Base-by-base conservation (phyloP, 805 yeast genomes). In the Starmerella stigmatis region DNA sequence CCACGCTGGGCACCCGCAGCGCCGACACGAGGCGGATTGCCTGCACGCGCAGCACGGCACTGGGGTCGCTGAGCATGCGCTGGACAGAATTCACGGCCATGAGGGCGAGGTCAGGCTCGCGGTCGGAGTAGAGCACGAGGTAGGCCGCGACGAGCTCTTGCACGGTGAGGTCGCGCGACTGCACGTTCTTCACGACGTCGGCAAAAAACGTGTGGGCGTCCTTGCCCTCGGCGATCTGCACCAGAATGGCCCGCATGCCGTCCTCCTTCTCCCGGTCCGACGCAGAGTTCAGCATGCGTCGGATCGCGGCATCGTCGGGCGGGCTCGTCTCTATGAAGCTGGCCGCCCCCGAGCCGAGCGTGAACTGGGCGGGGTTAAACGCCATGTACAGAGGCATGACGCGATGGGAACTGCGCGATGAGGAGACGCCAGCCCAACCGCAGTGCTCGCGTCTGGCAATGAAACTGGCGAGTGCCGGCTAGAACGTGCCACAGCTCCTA, bases 11-110 rank as follows among this genome's bases (percentile, higher is more conserved):
- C 16, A 89, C 83, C 37, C 78, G 72, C 46, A 92, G 79, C n/a
- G 89, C 88, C 1, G 92, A 77, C 56, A 92, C 71, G 12, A 86
- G 79, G 44, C 88, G 71, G 35, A 92, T 73, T 0, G 94, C 80
- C 45, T 84, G 67, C 2, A 88, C 74, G 51, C 97, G 68, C 15
- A 72, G 67, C 10, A 75, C 71, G 2, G 94, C 81, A 49, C 72
- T 73, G 12, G 47, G 6, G 55, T 86, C 95, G 9, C 72, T 68
- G 23, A 89, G 64, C 1, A 85, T 72, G 62, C 83, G 86, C 61
- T 92, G 98, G 40, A 92, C 82, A 1, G 96, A 83, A 62, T 92
- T 92, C 52, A 92, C 83, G 1, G 95, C 78, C 37, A 92, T 68
- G 17, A 92, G 70, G 2, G 97, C 92, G n/a, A 84, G 73, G 60